Evolutionary conservation across 2,329 filamentous ascomycete genomes (phyloP).

Genomic region (Fragosphaeria purpurea): DNA sequence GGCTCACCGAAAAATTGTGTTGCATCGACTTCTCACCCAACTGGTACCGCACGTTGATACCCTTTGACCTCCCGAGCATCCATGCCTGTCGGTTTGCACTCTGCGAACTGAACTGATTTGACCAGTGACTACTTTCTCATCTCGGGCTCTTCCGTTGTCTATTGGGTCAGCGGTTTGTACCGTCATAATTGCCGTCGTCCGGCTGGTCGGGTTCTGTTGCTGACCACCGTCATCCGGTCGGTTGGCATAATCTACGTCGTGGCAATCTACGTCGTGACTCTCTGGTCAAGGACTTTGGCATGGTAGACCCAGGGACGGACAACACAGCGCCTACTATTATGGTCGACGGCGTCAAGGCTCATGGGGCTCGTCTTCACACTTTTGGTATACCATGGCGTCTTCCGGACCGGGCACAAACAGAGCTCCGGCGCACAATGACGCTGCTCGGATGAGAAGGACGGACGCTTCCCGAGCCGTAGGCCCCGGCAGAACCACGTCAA

Average conservation of each 20-base stretch:
- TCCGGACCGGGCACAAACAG: slow-evolving; percentile 2
- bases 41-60: too few relatives aligned
- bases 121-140: too few relatives aligned
- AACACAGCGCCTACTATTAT: background rate
- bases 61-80: too few relatives aligned
- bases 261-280: background rate
- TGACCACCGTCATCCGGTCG: background rate
- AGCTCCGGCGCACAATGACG: slow-evolving; percentile 1
- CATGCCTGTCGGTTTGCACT: too few relatives aligned
- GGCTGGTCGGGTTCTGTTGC: background rate
- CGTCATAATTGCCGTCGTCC: background rate
- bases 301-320: background rate
- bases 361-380: background rate
- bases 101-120: too few relatives aligned
- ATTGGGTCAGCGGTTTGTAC: background rate
- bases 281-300: background rate
- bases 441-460: background rate
- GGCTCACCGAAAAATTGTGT: too few relatives aligned
- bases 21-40: too few relatives aligned
- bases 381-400: slow-evolving; percentile 7
- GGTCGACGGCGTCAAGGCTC: background rate
- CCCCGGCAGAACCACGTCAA: background rate
- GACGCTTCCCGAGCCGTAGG: background rate
- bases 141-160: too few relatives aligned
- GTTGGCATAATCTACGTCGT: background rate